Evolutionary conservation across 495 filamentous ascomycete species (phyloP).

Genomic region (Penicillium paxilli): DNA sequence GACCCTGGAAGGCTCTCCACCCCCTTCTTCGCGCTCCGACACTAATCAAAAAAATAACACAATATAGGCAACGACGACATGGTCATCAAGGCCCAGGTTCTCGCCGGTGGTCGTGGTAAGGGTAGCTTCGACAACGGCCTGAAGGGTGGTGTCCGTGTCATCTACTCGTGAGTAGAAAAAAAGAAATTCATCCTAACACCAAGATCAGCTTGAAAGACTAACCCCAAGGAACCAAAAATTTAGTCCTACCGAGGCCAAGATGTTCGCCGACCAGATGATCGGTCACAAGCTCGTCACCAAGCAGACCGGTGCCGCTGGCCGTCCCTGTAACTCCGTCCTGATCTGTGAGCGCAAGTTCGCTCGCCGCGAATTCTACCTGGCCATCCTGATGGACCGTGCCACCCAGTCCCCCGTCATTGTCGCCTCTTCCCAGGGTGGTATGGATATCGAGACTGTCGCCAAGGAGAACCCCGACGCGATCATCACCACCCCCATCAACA

Average conservation of each 20-base stretch:
- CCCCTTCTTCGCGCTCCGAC: conserved; percentile 8
- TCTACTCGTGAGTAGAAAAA: conserved; percentile 76
- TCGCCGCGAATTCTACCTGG: conserved; percentile 97
- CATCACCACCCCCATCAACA: conserved; percentile 87
- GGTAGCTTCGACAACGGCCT: conserved; percentile 96
- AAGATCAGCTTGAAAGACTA: background rate
- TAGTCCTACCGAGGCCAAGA: conserved; percentile 82
- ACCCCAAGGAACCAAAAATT: background rate
- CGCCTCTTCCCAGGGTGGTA: conserved; percentile 94
- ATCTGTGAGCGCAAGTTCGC: conserved; percentile 99
- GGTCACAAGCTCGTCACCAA: conserved; percentile 99
- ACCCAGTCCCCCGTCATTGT: conserved; percentile 94
- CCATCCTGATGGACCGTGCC: conserved; percentile 93
- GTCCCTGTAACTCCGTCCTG: conserved; percentile 93
- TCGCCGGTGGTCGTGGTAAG: conserved; percentile 96
- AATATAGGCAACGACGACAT: conserved; percentile 90
- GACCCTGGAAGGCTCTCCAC: no score
- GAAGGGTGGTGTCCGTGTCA: conserved; percentile 97
- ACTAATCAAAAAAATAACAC: conserved; percentile 28
- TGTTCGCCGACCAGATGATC: conserved; percentile 99
- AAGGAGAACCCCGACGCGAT: conserved; percentile 98
- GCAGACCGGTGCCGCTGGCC: conserved; percentile 90
- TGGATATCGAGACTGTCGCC: conserved; percentile 98
- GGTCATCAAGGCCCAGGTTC: conserved; percentile 99
- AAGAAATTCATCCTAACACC: background rate